Evolutionary conservation across 2,329 filamentous ascomycete species (phyloP), one percentile per base, ranked within the genome.

Genomic region (Neurospora sp.): DNA sequence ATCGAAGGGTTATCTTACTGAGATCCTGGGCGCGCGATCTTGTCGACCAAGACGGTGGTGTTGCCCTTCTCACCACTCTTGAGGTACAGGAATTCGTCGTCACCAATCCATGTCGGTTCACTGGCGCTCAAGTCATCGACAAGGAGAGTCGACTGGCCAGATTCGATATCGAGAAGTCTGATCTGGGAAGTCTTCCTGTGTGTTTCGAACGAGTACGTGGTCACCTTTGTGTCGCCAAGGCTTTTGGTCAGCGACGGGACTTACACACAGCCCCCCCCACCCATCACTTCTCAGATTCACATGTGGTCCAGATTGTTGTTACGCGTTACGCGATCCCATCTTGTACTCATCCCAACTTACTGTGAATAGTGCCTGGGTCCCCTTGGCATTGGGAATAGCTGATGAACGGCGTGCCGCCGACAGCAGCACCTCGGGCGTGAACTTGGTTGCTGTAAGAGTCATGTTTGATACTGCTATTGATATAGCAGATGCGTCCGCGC

Each of bases 161-260:
- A 87, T 66, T 85, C 81, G 71, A 93, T 84, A 74, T 95, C 89
- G 52, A 97, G 81, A 36, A 95, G 79, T 19, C 90, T 73, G 74
- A 91, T 89, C 81, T 93, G 90, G 71, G 83, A 85, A 5, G 85
- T 86, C 77, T 90, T 91, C 66, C 84, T 84, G 77, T 96, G 93
- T 0, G 87, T 85, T 46, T 91, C 84, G 79, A 97, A 97, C 5
- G 89, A 94, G 79, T 97, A 97, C 1, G 90, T 88, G 0, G 91
- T 92, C 17, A 89, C 83, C 79, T 89, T 40, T 42, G 23, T 38
- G 38, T 39, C 28, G 40, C 39, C 66, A 70, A 58, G 52, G 28
- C 52, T 62, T 15, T 15, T 62, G 52, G 52, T 62, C 15, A 62
- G 52, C 28, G 52, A 62, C 52, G 3, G 23, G 28, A 62, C 52